These are phyloP conservation scores for Schizothecium vesticola DNA, from an alignment of 495 filamentous ascomycete genomes.

Conservation along the genomic window DNA sequence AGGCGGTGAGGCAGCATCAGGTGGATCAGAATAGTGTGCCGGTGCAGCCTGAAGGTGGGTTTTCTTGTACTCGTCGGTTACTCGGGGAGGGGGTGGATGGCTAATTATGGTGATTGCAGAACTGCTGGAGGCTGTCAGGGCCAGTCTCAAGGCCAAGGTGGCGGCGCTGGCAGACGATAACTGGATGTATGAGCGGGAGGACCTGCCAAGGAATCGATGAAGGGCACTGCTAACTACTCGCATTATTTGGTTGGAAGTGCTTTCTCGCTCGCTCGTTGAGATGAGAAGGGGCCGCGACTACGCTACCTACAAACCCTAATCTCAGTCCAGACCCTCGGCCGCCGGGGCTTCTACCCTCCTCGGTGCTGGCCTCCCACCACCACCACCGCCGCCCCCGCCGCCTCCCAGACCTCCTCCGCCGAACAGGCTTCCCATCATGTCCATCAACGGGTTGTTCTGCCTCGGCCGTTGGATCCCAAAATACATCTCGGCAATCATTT, in stretches of 20 bases:
- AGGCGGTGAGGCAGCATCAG: constrained; percentile 52
- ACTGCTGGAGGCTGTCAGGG: constrained; percentile 63
- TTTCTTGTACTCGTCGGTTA: not conserved
- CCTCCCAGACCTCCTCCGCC: constrained; percentile 37
- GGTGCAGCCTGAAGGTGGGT: constrained; percentile 61
- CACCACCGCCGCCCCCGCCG: constrained; percentile 30
- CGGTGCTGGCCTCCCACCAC: constrained; percentile 37
- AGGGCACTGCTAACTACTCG: not conserved
- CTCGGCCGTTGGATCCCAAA: constrained; percentile 88
- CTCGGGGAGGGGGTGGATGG: not conserved
- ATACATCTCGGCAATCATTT: constrained; percentile 91
- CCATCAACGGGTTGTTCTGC: constrained; percentile 83
- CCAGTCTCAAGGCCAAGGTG: constrained; percentile 66
- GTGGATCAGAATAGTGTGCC: constrained; percentile 58
- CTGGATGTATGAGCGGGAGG: constrained; percentile 85
- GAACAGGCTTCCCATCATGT: constrained; percentile 96
- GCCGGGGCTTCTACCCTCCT: constrained; percentile 44
- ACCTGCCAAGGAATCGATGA: constrained; percentile 36
- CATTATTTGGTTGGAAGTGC: not conserved
- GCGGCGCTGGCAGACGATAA: constrained; percentile 73
- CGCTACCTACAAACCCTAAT: not conserved
- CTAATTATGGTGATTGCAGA: constrained; percentile 40
- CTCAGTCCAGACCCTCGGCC: constrained; percentile 49
- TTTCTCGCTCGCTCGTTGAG: not conserved
- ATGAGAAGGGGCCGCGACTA: not conserved